Base-by-base conservation (phyloP, 2,329 filamentous ascomycete genomes). In the Aspergillus latus region DNA sequence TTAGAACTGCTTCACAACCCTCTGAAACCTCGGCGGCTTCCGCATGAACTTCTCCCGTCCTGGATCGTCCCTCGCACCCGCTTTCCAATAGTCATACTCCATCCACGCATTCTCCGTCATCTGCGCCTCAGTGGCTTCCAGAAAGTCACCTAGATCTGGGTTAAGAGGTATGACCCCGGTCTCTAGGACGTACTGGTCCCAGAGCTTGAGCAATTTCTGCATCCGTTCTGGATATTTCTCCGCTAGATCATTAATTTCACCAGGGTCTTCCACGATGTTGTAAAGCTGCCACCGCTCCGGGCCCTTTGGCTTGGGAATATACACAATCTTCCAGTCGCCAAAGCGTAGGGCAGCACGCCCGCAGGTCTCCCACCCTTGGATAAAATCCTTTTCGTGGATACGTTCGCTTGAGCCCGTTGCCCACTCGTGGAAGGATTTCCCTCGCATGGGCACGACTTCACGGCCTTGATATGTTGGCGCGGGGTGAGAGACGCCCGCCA, bases 101-200 rank as follows among this genome's bases (percentile, higher is more conserved):
- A 86, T 85, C 84, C 83, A 86, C 6, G 80, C 82, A 64, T 86
- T 84, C 68, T 87, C 83, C 0, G 80, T 81, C 84, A 86, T 86
- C 75, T 86, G 83, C 57, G 80, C 83, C 68, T 87, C 84, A 62
- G 81, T 84, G 0, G 82, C 83, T 55, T 81, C 81, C 51, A 87
- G 73, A 73, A 81, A 86, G 2, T 79, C 72, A 0, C 84, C 84
- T 43, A 86, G 67, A 59, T 82, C 83, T 1, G 82, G 84, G 49
- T 80, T 81, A 40, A 86, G 69, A 28, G 83, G 82, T n/a, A 85
- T 75, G 1, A 86, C 82, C 2, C 83, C 83, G 0, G 80, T 83
- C 65, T 87, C 83, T 8, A 83, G 68, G 9, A 82, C 80, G 68
- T 84, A 84, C 57, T 80, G 75, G 59, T 85, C 80, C 82, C 83